Percentiles rank a stretch among this genome's conserved stretches.
These are phyloP conservation scores for Bassia scoparia DNA, from an alignment of 148 eudicot genomes.

Conservation along the genomic window DNA sequence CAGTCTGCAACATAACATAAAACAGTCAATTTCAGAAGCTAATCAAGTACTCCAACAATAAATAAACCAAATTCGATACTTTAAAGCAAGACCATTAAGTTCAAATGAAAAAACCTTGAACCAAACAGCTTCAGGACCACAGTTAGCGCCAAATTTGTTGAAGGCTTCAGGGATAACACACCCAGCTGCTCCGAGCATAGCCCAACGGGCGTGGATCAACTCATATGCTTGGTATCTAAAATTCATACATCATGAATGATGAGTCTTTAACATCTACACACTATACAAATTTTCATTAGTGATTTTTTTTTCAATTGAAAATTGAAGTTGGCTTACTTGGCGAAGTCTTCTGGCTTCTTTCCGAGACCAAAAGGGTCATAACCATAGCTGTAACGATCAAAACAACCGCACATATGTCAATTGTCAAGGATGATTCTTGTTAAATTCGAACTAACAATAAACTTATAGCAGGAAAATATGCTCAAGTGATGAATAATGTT, in stretches of 20 bases:
- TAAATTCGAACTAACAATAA: too few relatives aligned
- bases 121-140: constrained; percentile 99
- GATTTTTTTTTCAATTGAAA: background rate
- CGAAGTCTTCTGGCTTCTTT: constrained; percentile 96
- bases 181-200: constrained; percentile 99
- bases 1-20: constrained; percentile 50
- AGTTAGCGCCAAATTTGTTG: constrained; percentile 94
- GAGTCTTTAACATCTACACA: background rate
- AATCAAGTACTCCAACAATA: background rate
- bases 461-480: too few relatives aligned
- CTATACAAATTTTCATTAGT: background rate
- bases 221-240: constrained; percentile 82
- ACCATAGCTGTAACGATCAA: constrained; percentile 82
- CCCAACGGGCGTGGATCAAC: constrained; percentile 94
- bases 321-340: constrained; percentile 50
- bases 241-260: background rate
- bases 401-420: background rate
- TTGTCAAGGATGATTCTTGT: background rate
- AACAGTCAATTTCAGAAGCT: background rate
- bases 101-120: constrained; percentile 57
- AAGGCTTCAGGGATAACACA: constrained; percentile 94
- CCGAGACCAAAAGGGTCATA: constrained; percentile 97
- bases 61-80: background rate
- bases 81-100: background rate
- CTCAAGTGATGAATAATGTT: too few relatives aligned